Percentiles rank a stretch among this genome's conserved stretches.
phyloP scores from a whole-genome alignment of 768 basidiomycete genomes.

The Chiua virens region DNA sequence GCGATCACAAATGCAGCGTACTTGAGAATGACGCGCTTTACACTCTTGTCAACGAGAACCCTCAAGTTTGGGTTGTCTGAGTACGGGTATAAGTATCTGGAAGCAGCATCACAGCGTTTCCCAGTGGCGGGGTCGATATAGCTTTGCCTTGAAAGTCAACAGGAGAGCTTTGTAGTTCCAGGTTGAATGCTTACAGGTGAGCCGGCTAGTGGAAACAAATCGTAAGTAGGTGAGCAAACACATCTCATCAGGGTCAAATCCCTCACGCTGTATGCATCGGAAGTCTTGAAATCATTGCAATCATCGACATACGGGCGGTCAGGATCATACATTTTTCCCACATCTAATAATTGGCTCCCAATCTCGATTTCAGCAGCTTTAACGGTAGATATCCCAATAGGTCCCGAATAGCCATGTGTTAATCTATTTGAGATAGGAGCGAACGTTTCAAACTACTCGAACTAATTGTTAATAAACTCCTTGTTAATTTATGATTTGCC shows the following conservation, averaged over 20 bases:
- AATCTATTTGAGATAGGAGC: slow-evolving; percentile 21
- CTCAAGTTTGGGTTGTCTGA: slow-evolving; percentile 30
- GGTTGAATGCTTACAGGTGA: slow-evolving; percentile 9
- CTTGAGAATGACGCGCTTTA: slow-evolving; percentile 39
- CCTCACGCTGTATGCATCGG: slow-evolving; percentile 25
- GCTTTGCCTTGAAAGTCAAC: slow-evolving; percentile 30
- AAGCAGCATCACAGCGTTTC: slow-evolving; percentile 31
- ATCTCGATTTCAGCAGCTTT: background rate
- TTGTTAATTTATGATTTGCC: too few relatives aligned
- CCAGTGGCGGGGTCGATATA: slow-evolving; percentile 50
- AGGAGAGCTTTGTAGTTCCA: background rate
- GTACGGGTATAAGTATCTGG: slow-evolving; percentile 38
- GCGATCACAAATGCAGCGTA: slow-evolving; percentile 10
- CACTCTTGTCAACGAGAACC: slow-evolving; percentile 31
- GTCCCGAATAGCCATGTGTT: slow-evolving; percentile 38
- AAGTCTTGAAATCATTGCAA: slow-evolving; percentile 41
- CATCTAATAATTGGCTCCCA: slow-evolving; percentile 47
- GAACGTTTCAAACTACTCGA: slow-evolving; percentile 32
- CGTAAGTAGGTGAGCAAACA: background rate
- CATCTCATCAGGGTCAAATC: background rate
- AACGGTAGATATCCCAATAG: slow-evolving; percentile 24
- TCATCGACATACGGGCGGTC: slow-evolving; percentile 45
- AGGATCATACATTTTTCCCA: slow-evolving; percentile 48
- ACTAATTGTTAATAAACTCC: background rate
- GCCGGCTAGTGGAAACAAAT: slow-evolving; percentile 6